Base-by-base conservation (phyloP, 2,329 filamentous ascomycete genomes). In the Westerdykella sp. region DNA sequence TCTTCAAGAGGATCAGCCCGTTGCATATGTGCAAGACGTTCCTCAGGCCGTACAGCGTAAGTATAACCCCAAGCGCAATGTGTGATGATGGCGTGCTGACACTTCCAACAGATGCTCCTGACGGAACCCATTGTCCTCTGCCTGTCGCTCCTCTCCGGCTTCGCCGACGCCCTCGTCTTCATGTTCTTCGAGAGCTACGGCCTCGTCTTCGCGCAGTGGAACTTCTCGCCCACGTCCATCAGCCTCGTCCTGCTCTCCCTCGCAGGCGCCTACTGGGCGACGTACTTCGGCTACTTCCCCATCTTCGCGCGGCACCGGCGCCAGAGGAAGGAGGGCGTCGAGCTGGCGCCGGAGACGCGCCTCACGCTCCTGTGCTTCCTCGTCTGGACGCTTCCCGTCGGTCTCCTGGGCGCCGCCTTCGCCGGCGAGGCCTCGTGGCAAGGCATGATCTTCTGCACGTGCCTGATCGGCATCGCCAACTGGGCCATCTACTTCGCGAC, bases 101-200 rank as follows among this genome's bases (percentile, higher is more conserved):
- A 83, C 0, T 83, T 84, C 0, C 87, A 86, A 66, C 74, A 76
- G 52, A 85, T 88, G 80, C 82, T 87, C 55, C 40, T 84, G n/a
- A 82, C 77, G 1, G 84, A 88, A 67, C 83, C 84, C 11, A 86
- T 87, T 45, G 84, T 87, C 7, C 68, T 84, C 7, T 79, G 76
- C 21, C 70, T 87, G 11, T 87, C 84, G 1, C 74, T 87, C 1
- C 77, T 87, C 6, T 83, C 78, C 3, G 84, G 84, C 23, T 87
- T 87, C 70, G 80, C 76, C 6, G 84, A 87, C 45, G 82, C 83
- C 5, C 75, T 88, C 12, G 86, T 87, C 66, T 88, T 87, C 70
- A 85, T 83, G 69, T 85, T 84, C 60, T 80, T 87, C 42, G 81
- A 87, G 60, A 83, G 79, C 0, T 87, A 86, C 53, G 67, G 69